Conservation (phyloP, 78 protist species). For the Carpediemonas membranifera region DNA sequence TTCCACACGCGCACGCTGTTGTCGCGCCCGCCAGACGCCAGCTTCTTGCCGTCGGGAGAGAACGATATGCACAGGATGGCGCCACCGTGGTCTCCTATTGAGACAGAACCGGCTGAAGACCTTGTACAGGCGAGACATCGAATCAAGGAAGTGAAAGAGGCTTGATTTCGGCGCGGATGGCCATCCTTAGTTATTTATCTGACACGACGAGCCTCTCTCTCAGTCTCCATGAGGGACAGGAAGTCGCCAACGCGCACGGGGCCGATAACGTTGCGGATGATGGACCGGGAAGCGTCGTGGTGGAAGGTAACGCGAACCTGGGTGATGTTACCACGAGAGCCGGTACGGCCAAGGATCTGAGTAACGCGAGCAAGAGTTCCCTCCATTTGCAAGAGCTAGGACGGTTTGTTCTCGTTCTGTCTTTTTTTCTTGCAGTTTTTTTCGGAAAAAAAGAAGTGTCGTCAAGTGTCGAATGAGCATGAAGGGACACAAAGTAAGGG, state of each 20-base stretch:
- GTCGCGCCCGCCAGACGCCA: constrained; percentile 51
- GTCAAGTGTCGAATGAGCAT: too few species aligned
- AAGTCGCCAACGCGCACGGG: constrained; percentile 79
- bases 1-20: constrained; percentile 87
- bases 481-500: too few species aligned
- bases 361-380: constrained; percentile 51
- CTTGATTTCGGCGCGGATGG: too few species aligned
- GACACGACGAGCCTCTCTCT: constrained; percentile 87
- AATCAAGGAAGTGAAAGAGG: too few species aligned
- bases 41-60: constrained; percentile 70
- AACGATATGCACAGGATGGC: constrained; percentile 67
- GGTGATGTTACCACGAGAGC: constrained; percentile 77
- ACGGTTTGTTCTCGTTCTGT: too few species aligned
- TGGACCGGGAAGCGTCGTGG: constrained; percentile 52
- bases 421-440: too few species aligned
- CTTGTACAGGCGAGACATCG: too few species aligned
- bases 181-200: too few species aligned
- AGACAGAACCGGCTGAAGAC: too few species aligned
- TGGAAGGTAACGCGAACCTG: constrained; percentile 73
- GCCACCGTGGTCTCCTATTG: too few species aligned
- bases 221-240: constrained; percentile 75
- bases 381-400: too few species aligned
- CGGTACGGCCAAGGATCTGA: constrained; percentile 79
- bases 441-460: too few species aligned
- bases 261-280: constrained; percentile 82